Evolutionary conservation across 139 green algal genomes (phyloP), one percentile per base, ranked within the genome.

Genomic region (Gonium pectorale): DNA sequence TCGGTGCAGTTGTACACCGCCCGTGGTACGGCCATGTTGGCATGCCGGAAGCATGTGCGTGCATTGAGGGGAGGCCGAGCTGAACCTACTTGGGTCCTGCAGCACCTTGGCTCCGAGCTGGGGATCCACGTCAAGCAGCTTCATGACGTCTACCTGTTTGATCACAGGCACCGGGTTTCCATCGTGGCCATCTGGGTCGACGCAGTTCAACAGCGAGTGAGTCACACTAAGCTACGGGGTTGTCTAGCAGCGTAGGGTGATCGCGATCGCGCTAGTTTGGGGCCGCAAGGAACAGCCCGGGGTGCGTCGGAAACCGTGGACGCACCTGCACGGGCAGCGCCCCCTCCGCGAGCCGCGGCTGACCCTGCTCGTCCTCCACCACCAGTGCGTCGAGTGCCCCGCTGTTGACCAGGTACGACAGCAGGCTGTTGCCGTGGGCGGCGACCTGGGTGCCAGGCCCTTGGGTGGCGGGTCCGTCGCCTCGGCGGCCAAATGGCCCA

Each of bases 111-210:
- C n/a, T 3, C 77, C 77, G 19, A 83, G 31, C 77, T 51, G 41
- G 11, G 59, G 62, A 24, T 73, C 62, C 26, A 44, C 15, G 43
- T 73, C 51, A 19, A 83, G 26, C 0, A 83, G 60, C 43, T 0
- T 4, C 43, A 63, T 83, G 31, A 73, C 21, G 6, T 83, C 77
- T 62, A 83, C 60, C 77, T 83, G 59, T 13, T 33, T 66, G 56
- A 66, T 29, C 0, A 66, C 8, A 35, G 56, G 22, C 56, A 66
- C n/a, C n/a, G n/a, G n/a, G n/a, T n/a, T n/a, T n/a, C n/a, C n/a
- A n/a, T n/a, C n/a, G n/a, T n/a, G n/a, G 56, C 8, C 56, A 66
- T 66, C 8, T 66, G 56, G 7, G 22, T 7, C n/a, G 56, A 33
- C 21, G 22, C 56, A 29, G 24, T 13, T 66, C 19, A 21, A 29